Evolutionary conservation across 2,329 filamentous ascomycete species (phyloP), one percentile per base, ranked within the genome.

Genomic region (Xylariales sp.): DNA sequence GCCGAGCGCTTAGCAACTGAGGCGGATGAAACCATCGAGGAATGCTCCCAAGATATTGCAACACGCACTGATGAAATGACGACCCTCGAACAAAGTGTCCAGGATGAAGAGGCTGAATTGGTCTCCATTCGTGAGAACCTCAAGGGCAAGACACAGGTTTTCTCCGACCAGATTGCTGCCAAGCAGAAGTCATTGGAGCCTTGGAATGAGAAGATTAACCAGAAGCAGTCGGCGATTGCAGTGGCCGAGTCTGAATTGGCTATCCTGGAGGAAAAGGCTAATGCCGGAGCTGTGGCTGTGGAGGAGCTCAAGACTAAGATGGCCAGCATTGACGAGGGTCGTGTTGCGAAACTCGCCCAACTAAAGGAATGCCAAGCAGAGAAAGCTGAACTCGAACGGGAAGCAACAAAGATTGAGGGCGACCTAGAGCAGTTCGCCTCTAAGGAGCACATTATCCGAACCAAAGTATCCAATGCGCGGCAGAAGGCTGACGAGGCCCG

Each of bases 401-500:
- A 96, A 54, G 77, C 82, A 1, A 72, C 78, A 46, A 81, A 83
- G 49, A 70, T 89, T 38, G 76, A 86, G 49, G 72, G 76, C 0
- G 85, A 95, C 51, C 67, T 95, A 21, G 74, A 82, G 33, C 79
- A 85, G 38, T 74, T 95, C 11, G 67, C 76, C 0, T 69, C 81
- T 31, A 85, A 88, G 57, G 93, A 97, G 57, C 88, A 90, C 11
- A 81, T 86, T 45, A 70, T 95, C 43, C 84, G 88, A 27, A 74
- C 84, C 17, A 88, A 91, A 61, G 79, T 98, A 23, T 97, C 93
- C 5, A 87, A 84, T 42, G 86, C 88, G 8, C 78, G 93, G 32
- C 90, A 96, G 59, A 97, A 95, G 66, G 93, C 93, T 5, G 93
- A 98, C 46, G 94, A 98, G 62, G 93, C 93, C 15, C 83, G 88